Evolutionary conservation across 2,329 filamentous ascomycete species (phyloP), one percentile per base, ranked within the genome.

Genomic region (Aspergillus calidoustus): DNA sequence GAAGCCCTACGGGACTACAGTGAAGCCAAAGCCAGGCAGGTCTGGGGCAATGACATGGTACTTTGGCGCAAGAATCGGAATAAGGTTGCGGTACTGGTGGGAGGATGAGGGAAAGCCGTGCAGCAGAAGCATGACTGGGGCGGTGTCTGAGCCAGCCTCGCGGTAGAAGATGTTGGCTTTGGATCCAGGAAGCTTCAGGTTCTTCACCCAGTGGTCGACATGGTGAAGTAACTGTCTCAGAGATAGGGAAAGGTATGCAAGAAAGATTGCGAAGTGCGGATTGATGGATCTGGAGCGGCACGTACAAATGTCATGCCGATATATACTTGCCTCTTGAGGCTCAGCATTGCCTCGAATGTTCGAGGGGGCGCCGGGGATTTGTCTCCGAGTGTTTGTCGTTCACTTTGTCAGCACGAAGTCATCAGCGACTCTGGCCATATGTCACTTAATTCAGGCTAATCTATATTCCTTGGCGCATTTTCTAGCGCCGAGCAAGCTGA

Each of bases 21-120:
- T 88, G 73, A 87, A 86, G 55, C 86, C 86, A 65, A 82, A 89
- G 17, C 84, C 85, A 1, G 86, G 86, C 3, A 87, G 77, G 69
- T 88, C 86, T 0, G 85, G 86, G 0, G 85, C 86, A 15, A 88
- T 69, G 54, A 83, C 72, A 34, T 77, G 79, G 64, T 81, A 82
- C 30, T 74, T 71, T 19, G 69, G 52, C 1, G 77, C 72, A 3
- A 83, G 77, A 11, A 80, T 67, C 34, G 80, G 80, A n/a, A 82
- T 82, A 19, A 83, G 67, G 50, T 81, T 77, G 30, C 80, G 76
- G 65, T 74, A 83, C 68, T 82, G 77, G 63, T 79, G 71, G 0
- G 80, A 82, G 7, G 80, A 81, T 7, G 78, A 76, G 2, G 81
- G 79, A 62, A 79, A 82, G 59, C 81, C 81, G 57, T 82, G 80